Evolutionary conservation across 495 filamentous ascomycete genomes (phyloP).

Genomic region (Aspergillus panamensis): DNA sequence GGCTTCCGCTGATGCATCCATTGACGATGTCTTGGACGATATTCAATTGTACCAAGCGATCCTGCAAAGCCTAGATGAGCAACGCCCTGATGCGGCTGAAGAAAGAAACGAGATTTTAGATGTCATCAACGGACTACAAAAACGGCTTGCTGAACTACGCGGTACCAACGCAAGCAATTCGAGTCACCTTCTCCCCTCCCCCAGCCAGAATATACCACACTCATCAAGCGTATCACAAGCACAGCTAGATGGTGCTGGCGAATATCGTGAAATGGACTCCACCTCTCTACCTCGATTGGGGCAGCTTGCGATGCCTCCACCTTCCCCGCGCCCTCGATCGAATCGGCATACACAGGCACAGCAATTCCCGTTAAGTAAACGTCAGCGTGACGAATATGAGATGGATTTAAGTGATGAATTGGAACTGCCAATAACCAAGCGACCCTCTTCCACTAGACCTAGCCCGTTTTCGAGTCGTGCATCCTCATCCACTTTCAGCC

Average conservation of each 20-base stretch:
- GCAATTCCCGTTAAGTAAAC: not conserved
- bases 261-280: slow-evolving; percentile 2
- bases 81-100: slow-evolving; percentile 22
- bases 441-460: not conserved
- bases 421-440: slow-evolving; percentile 11
- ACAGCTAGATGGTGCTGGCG: slow-evolving; percentile 21
- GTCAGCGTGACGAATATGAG: slow-evolving; percentile 4
- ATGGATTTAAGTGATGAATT: slow-evolving; percentile 14
- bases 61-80: slow-evolving; percentile 37
- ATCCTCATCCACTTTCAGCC: not conserved
- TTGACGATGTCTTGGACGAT: slow-evolving; percentile 34
- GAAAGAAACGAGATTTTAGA: slow-evolving; percentile 26
- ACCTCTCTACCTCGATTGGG: slow-evolving; percentile 1
- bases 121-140: slow-evolving; percentile 20
- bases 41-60: slow-evolving; percentile 38
- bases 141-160: slow-evolving; percentile 22
- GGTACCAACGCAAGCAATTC: slow-evolving; percentile 8
- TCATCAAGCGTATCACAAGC: not conserved
- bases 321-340: slow-evolving; percentile 7
- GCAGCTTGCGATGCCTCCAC: slow-evolving; percentile 7
- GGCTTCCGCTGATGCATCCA: slow-evolving; percentile 18
- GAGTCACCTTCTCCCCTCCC: not conserved
- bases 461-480: not conserved
- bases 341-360: not conserved
- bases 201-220: not conserved